Conservation (phyloP, 2,329 filamentous ascomycete genomes). For the Monilinia laxa region DNA sequence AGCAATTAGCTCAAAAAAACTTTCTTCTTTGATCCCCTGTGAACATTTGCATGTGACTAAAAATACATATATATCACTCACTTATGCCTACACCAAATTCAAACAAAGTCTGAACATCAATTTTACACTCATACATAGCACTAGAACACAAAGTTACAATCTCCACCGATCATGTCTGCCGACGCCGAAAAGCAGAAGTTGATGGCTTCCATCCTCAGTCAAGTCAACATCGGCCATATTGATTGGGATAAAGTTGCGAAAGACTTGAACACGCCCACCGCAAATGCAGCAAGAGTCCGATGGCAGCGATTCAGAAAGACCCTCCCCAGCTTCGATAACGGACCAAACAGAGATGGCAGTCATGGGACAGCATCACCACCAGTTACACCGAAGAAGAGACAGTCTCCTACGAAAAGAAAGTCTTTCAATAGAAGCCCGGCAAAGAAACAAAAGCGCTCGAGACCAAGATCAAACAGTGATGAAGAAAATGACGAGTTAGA, state of each 20-base stretch:
- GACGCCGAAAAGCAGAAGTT: slow-evolving; percentile 3
- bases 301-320: slow-evolving; percentile 14
- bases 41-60: not conserved
- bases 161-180: not conserved
- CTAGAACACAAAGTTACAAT: not conserved
- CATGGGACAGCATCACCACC: not conserved
- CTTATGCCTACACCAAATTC: not conserved
- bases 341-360: not conserved
- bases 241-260: slow-evolving; percentile 11
- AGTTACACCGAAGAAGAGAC: slow-evolving; percentile 15
- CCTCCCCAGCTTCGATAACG: not conserved
- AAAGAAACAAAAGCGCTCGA: slow-evolving; percentile 17
- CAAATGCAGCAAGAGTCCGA: not conserved
- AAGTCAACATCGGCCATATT: not conserved
- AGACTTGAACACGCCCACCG: slow-evolving; percentile 9
- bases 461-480: not conserved
- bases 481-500: slow-evolving; percentile 4
- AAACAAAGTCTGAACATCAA: not conserved
- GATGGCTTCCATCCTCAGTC: slow-evolving; percentile 6
- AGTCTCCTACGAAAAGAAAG: slow-evolving; percentile 14
- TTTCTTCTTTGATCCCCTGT: not conserved
- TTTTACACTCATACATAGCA: not conserved
- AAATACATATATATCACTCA: not conserved
- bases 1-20: not conserved
- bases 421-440: not conserved